Evolutionary conservation across 352 stramenopile species (phyloP).

Genomic region (Globisporangium orthogonon): DNA sequence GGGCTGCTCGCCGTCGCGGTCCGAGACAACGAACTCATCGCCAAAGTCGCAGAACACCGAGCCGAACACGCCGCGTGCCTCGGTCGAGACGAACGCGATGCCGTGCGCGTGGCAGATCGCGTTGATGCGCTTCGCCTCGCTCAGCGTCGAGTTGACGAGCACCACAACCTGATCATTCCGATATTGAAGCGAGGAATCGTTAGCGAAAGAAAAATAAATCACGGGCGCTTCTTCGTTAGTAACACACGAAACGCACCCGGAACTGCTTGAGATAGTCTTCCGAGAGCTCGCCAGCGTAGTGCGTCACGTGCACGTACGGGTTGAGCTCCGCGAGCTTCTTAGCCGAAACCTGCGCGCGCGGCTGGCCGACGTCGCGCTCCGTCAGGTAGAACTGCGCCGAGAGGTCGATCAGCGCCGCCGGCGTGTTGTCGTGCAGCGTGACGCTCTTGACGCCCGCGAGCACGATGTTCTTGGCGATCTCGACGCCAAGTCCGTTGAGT

Average conservation of each 20-base stretch:
- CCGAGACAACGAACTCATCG: conserved; percentile 89
- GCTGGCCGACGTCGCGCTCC: conserved; percentile 79
- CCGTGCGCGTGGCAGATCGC: conserved; percentile 77
- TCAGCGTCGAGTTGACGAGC: conserved; percentile 73
- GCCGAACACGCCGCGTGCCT: conserved; percentile 92
- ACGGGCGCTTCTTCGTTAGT: neutral
- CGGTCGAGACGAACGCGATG: conserved; percentile 91
- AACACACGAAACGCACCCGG: conserved; percentile 33
- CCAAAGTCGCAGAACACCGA: conserved; percentile 98
- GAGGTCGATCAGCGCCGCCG: conserved; percentile 83
- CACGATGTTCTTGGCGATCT: conserved; percentile 99
- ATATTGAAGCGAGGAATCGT: no score
- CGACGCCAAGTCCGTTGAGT: conserved; percentile 92
- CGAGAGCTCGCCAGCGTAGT: conserved; percentile 58
- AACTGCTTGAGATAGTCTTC: conserved; percentile 67
- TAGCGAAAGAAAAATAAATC: no score
- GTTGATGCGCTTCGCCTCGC: conserved; percentile 70
- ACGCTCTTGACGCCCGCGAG: conserved; percentile 94
- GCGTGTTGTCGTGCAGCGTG: conserved; percentile 91
- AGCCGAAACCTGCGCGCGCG: conserved; percentile 81
- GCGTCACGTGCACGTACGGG: conserved; percentile 90
- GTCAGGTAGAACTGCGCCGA: conserved; percentile 96
- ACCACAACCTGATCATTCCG: conserved; percentile 56
- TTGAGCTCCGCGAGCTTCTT: conserved; percentile 95
- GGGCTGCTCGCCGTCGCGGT: conserved; percentile 92